Evolutionary conservation across 345 rosid species (phyloP), one percentile per base, ranked within the genome.

Genomic region (Toxicodendron radicans): DNA sequence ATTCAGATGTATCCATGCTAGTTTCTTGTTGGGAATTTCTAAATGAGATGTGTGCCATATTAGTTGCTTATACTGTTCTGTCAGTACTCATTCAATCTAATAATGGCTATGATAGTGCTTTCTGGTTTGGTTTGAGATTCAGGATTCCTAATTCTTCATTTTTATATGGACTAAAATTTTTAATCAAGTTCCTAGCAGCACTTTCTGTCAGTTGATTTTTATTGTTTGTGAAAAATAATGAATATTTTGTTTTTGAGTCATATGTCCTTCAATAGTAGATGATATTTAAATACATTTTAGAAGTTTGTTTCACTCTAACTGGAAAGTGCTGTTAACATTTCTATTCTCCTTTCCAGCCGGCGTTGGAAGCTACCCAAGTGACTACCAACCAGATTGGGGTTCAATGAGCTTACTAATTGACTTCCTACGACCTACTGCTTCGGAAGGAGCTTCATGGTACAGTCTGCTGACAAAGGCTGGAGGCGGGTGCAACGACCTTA

Each of bases 401-500:
- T 70, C 74, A 56, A 87, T 92, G 98, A 87, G 86, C 79, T 95
- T 95, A 85, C 85, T 95, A 3, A 78, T 83, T 54, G 91, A 95
- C 75, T 91, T 95, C 84, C 83, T 95, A 70, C 85, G 99, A 77
- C 98, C 99, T 7, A 87, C 83, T n/a, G 46, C 74, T 41, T 77
- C 86, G 0, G 91, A 85, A 82, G 97, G 91, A 63, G 79, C 95
- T 16, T 82, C 96, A 10, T 95, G 98, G 98, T 87, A 70, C 78
- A 74, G 83, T 85, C 75, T 91, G 33, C 87, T 95, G 69, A 92
- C 84, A 86, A 87, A 85, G 85, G 99, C 99, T 14, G 92, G 95
- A 64, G 99, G 99, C 30, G 99, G 99, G 74, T 95, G 99, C 90
- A 92, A 95, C 84, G 99, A 95, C 77, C 97, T 95, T 68, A 38